Percentiles rank a stretch among this genome's conserved stretches.
Conservation (phyloP, 2,329 filamentous ascomycete genomes). For the Aspergillus niger region DNA sequence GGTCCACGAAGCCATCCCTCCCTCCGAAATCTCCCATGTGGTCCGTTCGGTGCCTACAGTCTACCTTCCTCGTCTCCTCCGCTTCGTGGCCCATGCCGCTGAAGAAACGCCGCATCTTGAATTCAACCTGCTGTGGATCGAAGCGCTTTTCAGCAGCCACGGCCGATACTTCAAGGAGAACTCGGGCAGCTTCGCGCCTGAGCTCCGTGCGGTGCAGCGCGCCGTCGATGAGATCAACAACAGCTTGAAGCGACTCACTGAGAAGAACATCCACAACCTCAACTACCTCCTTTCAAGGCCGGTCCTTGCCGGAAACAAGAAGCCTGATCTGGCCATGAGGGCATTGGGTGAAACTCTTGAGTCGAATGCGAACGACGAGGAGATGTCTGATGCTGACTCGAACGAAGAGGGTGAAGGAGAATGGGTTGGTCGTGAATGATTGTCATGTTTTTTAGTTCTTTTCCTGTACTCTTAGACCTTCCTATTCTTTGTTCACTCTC, state of each 20-base stretch:
- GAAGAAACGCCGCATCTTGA: slow-evolving; percentile 92
- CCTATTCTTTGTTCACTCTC: slow-evolving; percentile 8
- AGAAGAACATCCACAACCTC: slow-evolving; percentile 86
- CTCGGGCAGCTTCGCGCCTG: slow-evolving; percentile 75
- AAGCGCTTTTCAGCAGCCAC: slow-evolving; percentile 76
- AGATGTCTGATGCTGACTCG: slow-evolving; percentile 31
- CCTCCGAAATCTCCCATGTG: slow-evolving; percentile 72
- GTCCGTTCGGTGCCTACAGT: slow-evolving; percentile 78
- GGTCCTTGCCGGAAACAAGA: slow-evolving; percentile 35
- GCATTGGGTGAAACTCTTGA: slow-evolving; percentile 26
- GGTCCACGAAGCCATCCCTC: slow-evolving; percentile 82
- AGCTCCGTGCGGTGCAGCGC: slow-evolving; percentile 78
- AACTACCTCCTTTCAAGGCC: slow-evolving; percentile 72
- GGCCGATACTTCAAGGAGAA: slow-evolving; percentile 83
- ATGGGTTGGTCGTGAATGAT: slow-evolving; percentile 58
- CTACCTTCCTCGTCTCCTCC: slow-evolving; percentile 81
- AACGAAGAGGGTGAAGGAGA: slow-evolving; percentile 51
- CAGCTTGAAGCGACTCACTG: slow-evolving; percentile 78
- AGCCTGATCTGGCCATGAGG: slow-evolving; percentile 25
- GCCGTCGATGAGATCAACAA: slow-evolving; percentile 78
- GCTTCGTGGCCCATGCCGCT: slow-evolving; percentile 83
- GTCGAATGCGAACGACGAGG: slow-evolving; percentile 26
- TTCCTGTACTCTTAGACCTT: slow-evolving; percentile 19
- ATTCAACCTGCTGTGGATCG: slow-evolving; percentile 92
- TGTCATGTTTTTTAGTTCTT: slow-evolving; percentile 13